Percentiles rank a stretch among this genome's conserved stretches.
phyloP scores from a whole-genome alignment of 108 stramenopile species.

The Cyclotella cryptica region DNA sequence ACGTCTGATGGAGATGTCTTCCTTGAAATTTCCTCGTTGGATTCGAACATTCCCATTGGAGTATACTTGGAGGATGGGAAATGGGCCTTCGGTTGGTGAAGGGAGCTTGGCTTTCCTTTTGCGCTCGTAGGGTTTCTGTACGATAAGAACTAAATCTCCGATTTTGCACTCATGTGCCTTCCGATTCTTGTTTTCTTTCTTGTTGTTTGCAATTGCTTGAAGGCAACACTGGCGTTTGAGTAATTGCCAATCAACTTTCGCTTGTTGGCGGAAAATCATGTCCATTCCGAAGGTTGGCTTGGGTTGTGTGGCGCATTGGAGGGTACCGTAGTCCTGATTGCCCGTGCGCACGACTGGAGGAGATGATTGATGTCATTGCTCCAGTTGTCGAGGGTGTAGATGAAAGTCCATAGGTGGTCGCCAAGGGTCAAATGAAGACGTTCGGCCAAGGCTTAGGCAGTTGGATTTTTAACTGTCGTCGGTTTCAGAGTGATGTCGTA shows the following conservation, averaged over 20 bases:
- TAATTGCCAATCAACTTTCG: constrained; percentile 15
- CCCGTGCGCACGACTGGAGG: constrained; percentile 19
- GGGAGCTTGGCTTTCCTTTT: no score
- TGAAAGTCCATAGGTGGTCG: constrained; percentile 6
- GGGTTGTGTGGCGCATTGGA: neutral
- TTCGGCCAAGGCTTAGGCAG: constrained; percentile 54
- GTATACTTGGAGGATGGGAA: no score
- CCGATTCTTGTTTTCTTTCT: constrained; percentile 24
- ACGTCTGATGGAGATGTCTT: no score
- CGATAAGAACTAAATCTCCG: neutral
- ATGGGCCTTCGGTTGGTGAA: no score
- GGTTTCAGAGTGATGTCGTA: constrained; percentile 41
- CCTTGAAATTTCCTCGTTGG: no score
- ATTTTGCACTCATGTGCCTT: constrained; percentile 4
- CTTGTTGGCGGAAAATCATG: constrained; percentile 19
- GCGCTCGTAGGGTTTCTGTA: no score
- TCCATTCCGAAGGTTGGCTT: constrained; percentile 13
- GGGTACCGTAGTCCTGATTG: neutral
- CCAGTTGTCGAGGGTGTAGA: constrained; percentile 2
- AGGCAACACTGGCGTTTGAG: neutral
- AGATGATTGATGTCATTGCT: constrained; percentile 2
- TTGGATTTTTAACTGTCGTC: constrained; percentile 55
- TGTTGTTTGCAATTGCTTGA: constrained; percentile 12
- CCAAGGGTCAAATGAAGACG: constrained; percentile 42
- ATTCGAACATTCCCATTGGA: no score